Evolutionary conservation across 352 stramenopile species (phyloP), one percentile per base, ranked within the genome.

Genomic region (Discostella stelligera): DNA sequence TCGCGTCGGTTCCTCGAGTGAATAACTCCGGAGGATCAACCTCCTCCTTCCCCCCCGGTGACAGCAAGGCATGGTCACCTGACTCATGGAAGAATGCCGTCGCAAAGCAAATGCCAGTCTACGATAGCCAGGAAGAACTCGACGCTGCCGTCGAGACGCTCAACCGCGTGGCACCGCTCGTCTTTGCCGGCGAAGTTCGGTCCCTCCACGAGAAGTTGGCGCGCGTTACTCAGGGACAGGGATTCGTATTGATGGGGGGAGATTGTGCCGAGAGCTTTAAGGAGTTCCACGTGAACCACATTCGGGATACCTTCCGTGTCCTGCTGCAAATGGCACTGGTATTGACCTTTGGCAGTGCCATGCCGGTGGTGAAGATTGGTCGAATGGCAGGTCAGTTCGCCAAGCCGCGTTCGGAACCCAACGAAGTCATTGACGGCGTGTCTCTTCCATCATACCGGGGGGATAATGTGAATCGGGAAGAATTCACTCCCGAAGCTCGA

Each of bases 381-480:
- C 94, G 97, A 55, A 98, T 99, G 95, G 97, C 97, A 1, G 97
- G 97, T 14, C 97, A 99, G 88, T 99, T 99, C 75, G 96, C 97
- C 67, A 99, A 99, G 90, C 96, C 97, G 8, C 91, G 97, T 25
- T 98, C 92, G 41, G 97, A 95, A 71, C 90, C 97, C 70, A 97
- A 94, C 58, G 97, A 99, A 82, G 84, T 96, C 23, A 90, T 97
- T 44, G 93, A 98, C 66, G 96, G 96, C 66, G 95, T 98, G 3
- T 90, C 91, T 30, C 91, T 99, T 55, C 95, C 95, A 23, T 97
- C 94, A 61, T 99, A 99, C 90, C 92, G 96, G 49, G 97, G 97
- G 14, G 97, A 99, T 80, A 99, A 98, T 83, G 97, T 99, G 74
- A 99, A 99, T 84, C 89, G 89, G 0, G 97, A 98, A 83, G 95